Percentiles rank a stretch among this genome's conserved stretches.
These are phyloP conservation scores for Orbilia brochopaga DNA, from an alignment of 2,329 filamentous ascomycete species.

Conservation along the genomic window DNA sequence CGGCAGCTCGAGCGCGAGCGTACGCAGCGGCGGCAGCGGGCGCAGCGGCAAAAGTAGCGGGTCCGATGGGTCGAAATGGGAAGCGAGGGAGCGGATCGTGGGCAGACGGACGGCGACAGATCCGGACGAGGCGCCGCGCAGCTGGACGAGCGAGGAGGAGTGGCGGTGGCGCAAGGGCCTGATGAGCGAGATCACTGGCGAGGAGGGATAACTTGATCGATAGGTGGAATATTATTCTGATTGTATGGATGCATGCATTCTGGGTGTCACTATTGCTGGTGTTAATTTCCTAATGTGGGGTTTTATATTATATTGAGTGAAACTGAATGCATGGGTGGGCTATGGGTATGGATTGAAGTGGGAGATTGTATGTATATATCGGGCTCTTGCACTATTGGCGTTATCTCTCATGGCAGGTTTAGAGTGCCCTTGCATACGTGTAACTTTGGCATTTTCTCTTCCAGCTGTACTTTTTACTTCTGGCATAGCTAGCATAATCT, in stretches of 20 bases:
- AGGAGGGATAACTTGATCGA: slow-evolving; percentile 22
- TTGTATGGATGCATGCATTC: background rate
- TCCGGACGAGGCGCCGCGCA: slow-evolving; percentile 22
- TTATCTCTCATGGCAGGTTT: too few relatives aligned
- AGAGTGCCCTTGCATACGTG: too few relatives aligned
- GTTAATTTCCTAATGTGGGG: too few relatives aligned
- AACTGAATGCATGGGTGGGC: too few relatives aligned
- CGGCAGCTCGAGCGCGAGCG: slow-evolving; percentile 22
- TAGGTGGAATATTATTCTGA: too few relatives aligned
- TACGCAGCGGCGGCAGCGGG: slow-evolving; percentile 25
- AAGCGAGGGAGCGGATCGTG: slow-evolving; percentile 21
- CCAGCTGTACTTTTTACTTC: too few relatives aligned
- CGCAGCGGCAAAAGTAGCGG: slow-evolving; percentile 21
- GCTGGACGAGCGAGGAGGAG: slow-evolving; percentile 43
- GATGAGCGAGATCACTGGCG: slow-evolving; percentile 45
- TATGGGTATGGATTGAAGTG: too few relatives aligned
- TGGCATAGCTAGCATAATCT: too few relatives aligned
- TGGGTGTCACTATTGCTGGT: background rate
- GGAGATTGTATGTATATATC: too few relatives aligned
- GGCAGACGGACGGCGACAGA: slow-evolving; percentile 9
- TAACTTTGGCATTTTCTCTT: too few relatives aligned
- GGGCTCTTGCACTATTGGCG: too few relatives aligned
- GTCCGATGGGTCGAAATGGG: slow-evolving; percentile 27
- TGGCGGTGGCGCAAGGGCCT: slow-evolving; percentile 44
- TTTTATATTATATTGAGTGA: too few relatives aligned